A percentile compares a stretch with the other conserved stretches of the same genome.
phyloP scores from a whole-genome alignment of 352 stramenopile genomes.

The Pythium insidiosum region DNA sequence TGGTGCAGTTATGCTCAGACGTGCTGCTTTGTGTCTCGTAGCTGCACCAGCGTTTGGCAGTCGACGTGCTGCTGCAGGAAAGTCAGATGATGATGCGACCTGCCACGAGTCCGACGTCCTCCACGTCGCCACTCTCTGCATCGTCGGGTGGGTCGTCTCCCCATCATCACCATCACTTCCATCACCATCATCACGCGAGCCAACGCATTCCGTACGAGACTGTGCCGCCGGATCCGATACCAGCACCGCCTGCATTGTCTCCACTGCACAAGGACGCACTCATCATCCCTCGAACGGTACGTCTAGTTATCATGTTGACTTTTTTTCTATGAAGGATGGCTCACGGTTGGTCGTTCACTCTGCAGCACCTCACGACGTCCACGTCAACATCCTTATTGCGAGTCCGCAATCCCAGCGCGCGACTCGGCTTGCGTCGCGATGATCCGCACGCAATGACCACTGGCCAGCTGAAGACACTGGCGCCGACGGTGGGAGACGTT shows the following conservation, averaged over 20 bases:
- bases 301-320: background rate
- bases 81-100: conserved; percentile 4
- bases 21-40: conserved; percentile 7
- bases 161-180: conserved; percentile 5
- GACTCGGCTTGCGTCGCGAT: background rate
- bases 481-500: conserved; percentile 1
- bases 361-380: conserved; percentile 6
- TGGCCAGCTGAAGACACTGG: conserved; percentile 5
- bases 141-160: too few relatives aligned
- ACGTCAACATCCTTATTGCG: conserved; percentile 9
- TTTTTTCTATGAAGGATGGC: background rate
- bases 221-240: conserved; percentile 10
- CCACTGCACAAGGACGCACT: conserved; percentile 10
- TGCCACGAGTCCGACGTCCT: background rate
- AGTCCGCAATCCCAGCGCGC: conserved; percentile 2
- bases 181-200: conserved; percentile 5
- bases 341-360: too few relatives aligned
- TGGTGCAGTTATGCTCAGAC: background rate
- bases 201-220: conserved; percentile 9
- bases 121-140: background rate
- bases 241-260: conserved; percentile 5
- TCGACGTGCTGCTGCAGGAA: conserved; percentile 33
- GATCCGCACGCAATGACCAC: background rate
- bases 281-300: conserved; percentile 11
- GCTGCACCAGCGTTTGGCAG: conserved; percentile 53